These are phyloP conservation scores for Sporormia fimetaria DNA, from an alignment of 495 filamentous ascomycete genomes.

Conservation along the genomic window DNA sequence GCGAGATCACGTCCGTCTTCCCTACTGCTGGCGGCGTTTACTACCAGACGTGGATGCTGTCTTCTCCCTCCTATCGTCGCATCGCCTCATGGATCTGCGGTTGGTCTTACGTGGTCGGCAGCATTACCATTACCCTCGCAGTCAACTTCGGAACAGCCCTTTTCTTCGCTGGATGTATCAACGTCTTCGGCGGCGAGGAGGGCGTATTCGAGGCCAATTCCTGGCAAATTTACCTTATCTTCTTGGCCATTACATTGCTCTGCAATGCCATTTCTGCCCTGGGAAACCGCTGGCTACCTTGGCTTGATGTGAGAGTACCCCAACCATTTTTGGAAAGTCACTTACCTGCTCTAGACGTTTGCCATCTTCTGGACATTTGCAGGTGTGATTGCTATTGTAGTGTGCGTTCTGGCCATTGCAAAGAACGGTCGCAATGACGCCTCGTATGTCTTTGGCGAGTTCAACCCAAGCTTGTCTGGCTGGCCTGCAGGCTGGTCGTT, in stretches of 20 bases:
- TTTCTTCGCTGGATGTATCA: slow-evolving; percentile 43
- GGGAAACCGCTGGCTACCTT: slow-evolving; percentile 43
- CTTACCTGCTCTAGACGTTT: slow-evolving; percentile 36
- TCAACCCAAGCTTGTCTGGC: slow-evolving; percentile 42
- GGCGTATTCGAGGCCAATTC: slow-evolving; percentile 35
- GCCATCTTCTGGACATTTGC: slow-evolving; percentile 57
- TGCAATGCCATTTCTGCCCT: slow-evolving; percentile 50
- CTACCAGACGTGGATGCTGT: slow-evolving; percentile 47
- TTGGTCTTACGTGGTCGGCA: slow-evolving; percentile 57
- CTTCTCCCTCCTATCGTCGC: slow-evolving; percentile 28
- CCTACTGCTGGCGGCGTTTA: slow-evolving; percentile 46
- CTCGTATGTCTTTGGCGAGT: slow-evolving; percentile 52
- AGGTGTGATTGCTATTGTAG: slow-evolving; percentile 48
- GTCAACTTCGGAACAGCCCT: slow-evolving; percentile 56
- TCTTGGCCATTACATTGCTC: slow-evolving; percentile 49
- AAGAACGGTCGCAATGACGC: slow-evolving; percentile 39
- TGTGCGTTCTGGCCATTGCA: slow-evolving; percentile 49
- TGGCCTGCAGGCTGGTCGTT: slow-evolving; percentile 36
- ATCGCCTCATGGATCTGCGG: slow-evolving; percentile 53
- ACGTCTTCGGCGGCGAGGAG: slow-evolving; percentile 38
- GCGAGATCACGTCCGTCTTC: slow-evolving; percentile 47
- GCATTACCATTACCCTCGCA: slow-evolving; percentile 58
- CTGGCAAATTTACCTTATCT: slow-evolving; percentile 54
- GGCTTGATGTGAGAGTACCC: slow-evolving; percentile 40
- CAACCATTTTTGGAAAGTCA: background rate